Conservation (phyloP, 129 eudicot species). For the Flaveria robusta region DNA sequence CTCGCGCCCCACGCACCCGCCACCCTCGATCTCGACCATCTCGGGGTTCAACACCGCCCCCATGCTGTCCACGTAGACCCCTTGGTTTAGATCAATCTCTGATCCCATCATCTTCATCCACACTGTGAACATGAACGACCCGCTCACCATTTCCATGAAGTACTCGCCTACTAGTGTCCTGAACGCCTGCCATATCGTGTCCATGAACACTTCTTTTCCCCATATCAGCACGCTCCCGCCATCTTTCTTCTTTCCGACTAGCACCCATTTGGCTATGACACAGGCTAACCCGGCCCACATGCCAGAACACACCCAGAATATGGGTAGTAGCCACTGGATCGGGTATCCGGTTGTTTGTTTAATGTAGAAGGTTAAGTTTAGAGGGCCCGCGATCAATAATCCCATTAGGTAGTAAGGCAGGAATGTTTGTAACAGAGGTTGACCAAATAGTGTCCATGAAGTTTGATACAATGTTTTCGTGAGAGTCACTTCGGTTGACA, state of each 20-base stretch:
- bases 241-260: constrained; percentile 71
- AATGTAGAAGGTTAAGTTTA: constrained; percentile 42
- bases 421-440: constrained; percentile 72
- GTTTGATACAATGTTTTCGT: constrained; percentile 62
- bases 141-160: constrained; percentile 71
- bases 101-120: constrained; percentile 89
- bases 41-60: constrained; percentile 84
- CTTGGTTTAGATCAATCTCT: constrained; percentile 44
- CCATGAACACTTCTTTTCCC: constrained; percentile 66
- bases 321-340: constrained; percentile 60
- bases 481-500: constrained; percentile 44
- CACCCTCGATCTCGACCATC: constrained; percentile 77
- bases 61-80: constrained; percentile 78
- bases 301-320: constrained; percentile 70
- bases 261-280: constrained; percentile 60
- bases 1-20: constrained; percentile 74
- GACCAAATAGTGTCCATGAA: constrained; percentile 61
- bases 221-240: constrained; percentile 64
- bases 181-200: constrained; percentile 86
- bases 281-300: constrained; percentile 53
- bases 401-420: constrained; percentile 68
- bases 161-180: constrained; percentile 70
- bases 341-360: constrained; percentile 47
- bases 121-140: constrained; percentile 55
- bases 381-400: constrained; percentile 49